Conservation (phyloP, 179 eudicot genomes). For the Amaranthus tricolor region DNA sequence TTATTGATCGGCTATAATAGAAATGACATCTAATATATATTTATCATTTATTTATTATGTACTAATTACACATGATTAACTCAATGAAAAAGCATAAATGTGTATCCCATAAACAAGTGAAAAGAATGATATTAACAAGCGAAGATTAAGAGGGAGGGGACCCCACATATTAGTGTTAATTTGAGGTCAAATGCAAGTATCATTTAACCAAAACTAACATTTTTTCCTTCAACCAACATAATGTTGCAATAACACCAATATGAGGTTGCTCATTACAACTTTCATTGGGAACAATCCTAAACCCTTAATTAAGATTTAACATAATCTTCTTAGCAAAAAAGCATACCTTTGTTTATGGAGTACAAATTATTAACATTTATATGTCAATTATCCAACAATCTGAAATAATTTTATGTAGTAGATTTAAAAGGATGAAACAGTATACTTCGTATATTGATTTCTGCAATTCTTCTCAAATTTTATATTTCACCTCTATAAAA, state of each 20-base stretch:
- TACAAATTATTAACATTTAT: too few relatives aligned
- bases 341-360: too few relatives aligned
- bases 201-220: background rate
- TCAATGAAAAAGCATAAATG: constrained; percentile 6
- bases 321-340: too few relatives aligned
- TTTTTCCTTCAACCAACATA: constrained; percentile 4
- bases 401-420: too few relatives aligned
- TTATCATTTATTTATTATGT: background rate
- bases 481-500: too few relatives aligned
- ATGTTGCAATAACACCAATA: constrained; percentile 11
- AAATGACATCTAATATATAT: too few relatives aligned
- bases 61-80: constrained; percentile 1
- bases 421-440: too few relatives aligned
- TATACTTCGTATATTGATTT: too few relatives aligned
- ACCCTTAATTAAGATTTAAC: too few relatives aligned
- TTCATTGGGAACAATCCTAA: background rate
- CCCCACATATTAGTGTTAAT: background rate
- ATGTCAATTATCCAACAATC: too few relatives aligned
- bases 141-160: background rate
- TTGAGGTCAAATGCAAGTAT: constrained; percentile 14
- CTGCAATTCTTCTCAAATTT: too few relatives aligned
- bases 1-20: too few relatives aligned
- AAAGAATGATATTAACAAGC: background rate
- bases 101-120: constrained; percentile 10
- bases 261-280: background rate